These are phyloP conservation scores for Cladosporium halotolerans DNA, from an alignment of 2,329 filamentous ascomycete genomes.

Conservation along the genomic window DNA sequence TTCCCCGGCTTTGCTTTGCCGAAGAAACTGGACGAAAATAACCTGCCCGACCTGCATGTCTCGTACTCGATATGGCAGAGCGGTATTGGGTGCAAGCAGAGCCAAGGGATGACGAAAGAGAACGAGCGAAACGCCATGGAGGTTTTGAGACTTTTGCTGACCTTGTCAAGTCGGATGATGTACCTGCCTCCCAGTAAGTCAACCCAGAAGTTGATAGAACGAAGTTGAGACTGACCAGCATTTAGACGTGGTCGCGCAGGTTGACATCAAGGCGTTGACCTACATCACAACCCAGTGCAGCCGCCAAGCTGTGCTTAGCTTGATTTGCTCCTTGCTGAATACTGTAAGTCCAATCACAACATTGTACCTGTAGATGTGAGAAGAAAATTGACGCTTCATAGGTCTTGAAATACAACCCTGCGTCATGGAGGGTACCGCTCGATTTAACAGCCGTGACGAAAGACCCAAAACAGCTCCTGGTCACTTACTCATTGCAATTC, in stretches of 20 bases:
- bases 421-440: conserved; percentile 88
- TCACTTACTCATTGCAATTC: conserved; percentile 86
- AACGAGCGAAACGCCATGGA: conserved; percentile 90
- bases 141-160: conserved; percentile 77
- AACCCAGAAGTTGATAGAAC: background rate
- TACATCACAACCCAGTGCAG: conserved; percentile 83
- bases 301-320: conserved; percentile 83
- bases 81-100: conserved; percentile 88
- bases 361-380: background rate
- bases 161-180: conserved; percentile 84
- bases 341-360: conserved; percentile 58
- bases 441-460: conserved; percentile 80
- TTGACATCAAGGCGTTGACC: conserved; percentile 76
- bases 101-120: conserved; percentile 82
- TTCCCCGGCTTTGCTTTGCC: conserved; percentile 85
- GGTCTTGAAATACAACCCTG: conserved; percentile 93
- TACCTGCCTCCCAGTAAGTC: conserved; percentile 70
- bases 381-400: conserved; percentile 31
- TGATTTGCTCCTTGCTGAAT: conserved; percentile 88
- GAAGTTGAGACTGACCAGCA: conserved; percentile 11
- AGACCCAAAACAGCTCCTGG: conserved; percentile 74
- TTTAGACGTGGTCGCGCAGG: conserved; percentile 63
- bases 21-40: conserved; percentile 21
- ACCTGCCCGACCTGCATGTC: conserved; percentile 47
- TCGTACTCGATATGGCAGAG: conserved; percentile 97